A percentile compares a stretch with the other conserved stretches of the same genome.
Conservation (phyloP, 2,329 filamentous ascomycete species). For the Claviceps sp. region DNA sequence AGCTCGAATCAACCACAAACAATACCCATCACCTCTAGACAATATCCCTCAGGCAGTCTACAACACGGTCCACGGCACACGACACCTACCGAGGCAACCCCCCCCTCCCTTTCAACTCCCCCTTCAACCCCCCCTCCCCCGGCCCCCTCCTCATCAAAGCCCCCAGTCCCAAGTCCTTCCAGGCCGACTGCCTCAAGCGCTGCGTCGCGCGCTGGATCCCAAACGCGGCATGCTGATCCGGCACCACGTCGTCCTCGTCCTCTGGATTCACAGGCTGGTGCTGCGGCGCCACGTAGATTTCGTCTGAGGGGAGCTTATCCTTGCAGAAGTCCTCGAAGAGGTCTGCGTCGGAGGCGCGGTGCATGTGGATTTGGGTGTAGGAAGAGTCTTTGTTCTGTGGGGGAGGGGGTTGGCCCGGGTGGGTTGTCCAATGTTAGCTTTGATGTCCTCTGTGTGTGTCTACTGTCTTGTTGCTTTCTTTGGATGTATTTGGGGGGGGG, state of each 20-base stretch:
- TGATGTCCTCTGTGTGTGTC: not conserved
- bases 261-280: slow-evolving; percentile 76
- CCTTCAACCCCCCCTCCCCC: slow-evolving; percentile 5
- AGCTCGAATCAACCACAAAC: not conserved
- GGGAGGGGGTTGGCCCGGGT: too few relatives aligned
- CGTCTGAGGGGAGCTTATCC: slow-evolving; percentile 58
- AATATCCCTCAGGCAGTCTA: too few relatives aligned
- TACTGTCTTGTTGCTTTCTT: not conserved
- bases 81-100: not conserved
- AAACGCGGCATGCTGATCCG: slow-evolving; percentile 78
- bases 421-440: not conserved
- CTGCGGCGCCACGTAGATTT: slow-evolving; percentile 68
- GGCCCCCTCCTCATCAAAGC: slow-evolving; percentile 56
- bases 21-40: not conserved
- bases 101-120: slow-evolving; percentile 1
- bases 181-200: slow-evolving; percentile 55
- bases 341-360: slow-evolving; percentile 57
- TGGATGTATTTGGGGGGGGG: not conserved
- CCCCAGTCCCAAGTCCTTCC: slow-evolving; percentile 66
- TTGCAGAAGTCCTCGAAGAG: slow-evolving; percentile 67
- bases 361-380: slow-evolving; percentile 66
- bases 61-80: not conserved
- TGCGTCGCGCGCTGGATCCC: slow-evolving; percentile 74
- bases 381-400: slow-evolving; percentile 57
- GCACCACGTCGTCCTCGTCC: slow-evolving; percentile 79